These are phyloP conservation scores for Exophiala mesophila DNA, from an alignment of 2,329 filamentous ascomycete genomes.

Conservation along the genomic window DNA sequence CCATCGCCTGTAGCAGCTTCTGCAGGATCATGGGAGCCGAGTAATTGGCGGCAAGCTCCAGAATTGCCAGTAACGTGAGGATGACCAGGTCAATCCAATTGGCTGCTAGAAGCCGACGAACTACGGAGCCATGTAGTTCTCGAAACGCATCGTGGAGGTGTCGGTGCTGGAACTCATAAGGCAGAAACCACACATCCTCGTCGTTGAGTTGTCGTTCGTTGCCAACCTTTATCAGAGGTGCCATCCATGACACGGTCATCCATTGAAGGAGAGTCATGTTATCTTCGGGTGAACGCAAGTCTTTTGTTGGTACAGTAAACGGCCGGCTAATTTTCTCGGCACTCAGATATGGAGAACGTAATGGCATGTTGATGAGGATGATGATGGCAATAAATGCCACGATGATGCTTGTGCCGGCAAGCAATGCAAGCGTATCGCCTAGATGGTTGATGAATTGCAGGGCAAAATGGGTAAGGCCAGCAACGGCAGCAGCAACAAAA, in stretches of 20 bases:
- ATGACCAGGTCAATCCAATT: conserved; percentile 76
- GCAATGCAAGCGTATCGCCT: neutral
- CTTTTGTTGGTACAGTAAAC: conserved; percentile 51
- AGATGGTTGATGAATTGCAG: conserved; percentile 7
- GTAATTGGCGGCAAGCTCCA: conserved; percentile 57
- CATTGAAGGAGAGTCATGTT: conserved; percentile 75
- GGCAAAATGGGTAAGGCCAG: conserved; percentile 7
- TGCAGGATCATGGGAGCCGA: conserved; percentile 67
- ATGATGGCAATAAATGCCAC: conserved; percentile 38
- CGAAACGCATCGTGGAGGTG: conserved; percentile 70
- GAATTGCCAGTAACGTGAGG: conserved; percentile 57
- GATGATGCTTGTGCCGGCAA: conserved; percentile 6
- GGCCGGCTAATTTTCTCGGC: conserved; percentile 55
- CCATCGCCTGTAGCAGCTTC: conserved; percentile 63
- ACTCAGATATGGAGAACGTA: conserved; percentile 56
- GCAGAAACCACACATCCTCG: conserved; percentile 75
- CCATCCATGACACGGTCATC: conserved; percentile 79
- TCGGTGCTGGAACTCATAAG: conserved; percentile 75
- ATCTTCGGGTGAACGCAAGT: conserved; percentile 72
- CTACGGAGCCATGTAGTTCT: conserved; percentile 66
- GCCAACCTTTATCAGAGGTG: conserved; percentile 64
- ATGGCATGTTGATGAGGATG: conserved; percentile 62
- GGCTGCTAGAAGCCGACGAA: conserved; percentile 63
- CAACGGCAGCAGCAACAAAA: conserved; percentile 7
- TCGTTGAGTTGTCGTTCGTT: conserved; percentile 64